Percentiles rank a stretch among this genome's conserved stretches.
Conservation (phyloP, 2,329 filamentous ascomycete genomes). For the Seiridium unicorne region DNA sequence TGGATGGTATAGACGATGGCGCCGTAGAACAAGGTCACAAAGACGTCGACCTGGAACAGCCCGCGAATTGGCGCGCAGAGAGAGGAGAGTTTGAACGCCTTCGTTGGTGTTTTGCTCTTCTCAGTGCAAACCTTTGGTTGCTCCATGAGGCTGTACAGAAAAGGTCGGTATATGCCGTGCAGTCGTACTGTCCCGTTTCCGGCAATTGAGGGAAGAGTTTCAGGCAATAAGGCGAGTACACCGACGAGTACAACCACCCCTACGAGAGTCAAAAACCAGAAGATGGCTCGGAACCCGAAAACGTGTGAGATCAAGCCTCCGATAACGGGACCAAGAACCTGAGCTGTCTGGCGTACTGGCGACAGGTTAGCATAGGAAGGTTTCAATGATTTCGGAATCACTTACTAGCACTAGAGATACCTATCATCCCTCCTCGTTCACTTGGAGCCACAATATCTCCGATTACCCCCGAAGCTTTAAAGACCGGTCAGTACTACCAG, state of each 20-base stretch:
- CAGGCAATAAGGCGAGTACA: slow-evolving; percentile 2
- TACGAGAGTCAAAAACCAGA: slow-evolving; percentile 6
- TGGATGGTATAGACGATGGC: slow-evolving; percentile 43
- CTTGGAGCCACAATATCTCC: slow-evolving; percentile 56
- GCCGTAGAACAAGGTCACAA: slow-evolving; percentile 40
- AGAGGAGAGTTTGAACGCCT: slow-evolving; percentile 21
- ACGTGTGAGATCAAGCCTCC: background rate
- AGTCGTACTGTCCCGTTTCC: slow-evolving; percentile 8
- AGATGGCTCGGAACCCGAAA: slow-evolving; percentile 9
- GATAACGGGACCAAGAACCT: background rate
- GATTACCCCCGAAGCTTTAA: slow-evolving; percentile 43
- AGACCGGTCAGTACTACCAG: background rate
- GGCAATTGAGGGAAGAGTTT: slow-evolving; percentile 8
- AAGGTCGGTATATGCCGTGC: slow-evolving; percentile 7
- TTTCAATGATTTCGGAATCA: background rate
- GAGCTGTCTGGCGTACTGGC: background rate
- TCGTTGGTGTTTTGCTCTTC: background rate
- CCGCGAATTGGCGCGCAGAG: slow-evolving; percentile 37
- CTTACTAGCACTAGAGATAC: background rate
- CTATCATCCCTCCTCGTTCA: slow-evolving; percentile 46
- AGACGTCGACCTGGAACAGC: slow-evolving; percentile 43
- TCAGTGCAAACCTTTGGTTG: slow-evolving; percentile 13
- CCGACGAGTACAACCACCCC: background rate
- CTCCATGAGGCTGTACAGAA: slow-evolving; percentile 28
- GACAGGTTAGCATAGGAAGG: background rate